Evolutionary conservation across 768 basidiomycete species (phyloP).

Genomic region (Leccinum barrowsii): DNA sequence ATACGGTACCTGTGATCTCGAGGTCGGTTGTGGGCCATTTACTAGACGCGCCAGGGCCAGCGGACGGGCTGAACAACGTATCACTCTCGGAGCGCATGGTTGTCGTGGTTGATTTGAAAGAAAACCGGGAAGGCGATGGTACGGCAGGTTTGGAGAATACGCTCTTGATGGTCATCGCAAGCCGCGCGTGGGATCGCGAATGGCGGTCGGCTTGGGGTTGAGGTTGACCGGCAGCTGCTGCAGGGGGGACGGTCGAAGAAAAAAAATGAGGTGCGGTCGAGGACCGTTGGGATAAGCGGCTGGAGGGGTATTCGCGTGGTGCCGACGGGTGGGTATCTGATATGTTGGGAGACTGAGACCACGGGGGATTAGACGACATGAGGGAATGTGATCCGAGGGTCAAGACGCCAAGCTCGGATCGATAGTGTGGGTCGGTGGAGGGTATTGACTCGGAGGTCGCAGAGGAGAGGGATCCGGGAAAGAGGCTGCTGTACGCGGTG

Average conservation of each 20-base stretch:
- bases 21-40: slow-evolving; percentile 18
- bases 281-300: slow-evolving; percentile 12
- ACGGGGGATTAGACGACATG: slow-evolving; percentile 14
- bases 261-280: slow-evolving; percentile 15
- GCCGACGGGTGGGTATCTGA: slow-evolving; percentile 15
- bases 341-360: slow-evolving; percentile 17
- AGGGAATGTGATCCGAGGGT: slow-evolving; percentile 10
- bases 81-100: slow-evolving; percentile 12
- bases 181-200: slow-evolving; percentile 13
- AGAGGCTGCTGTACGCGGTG: slow-evolving; percentile 17
- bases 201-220: slow-evolving; percentile 7
- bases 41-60: not conserved
- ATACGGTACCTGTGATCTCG: slow-evolving; percentile 13
- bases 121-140: slow-evolving; percentile 19
- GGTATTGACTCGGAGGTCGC: slow-evolving; percentile 24
- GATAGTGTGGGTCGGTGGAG: slow-evolving; percentile 7
- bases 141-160: slow-evolving; percentile 28
- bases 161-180: slow-evolving; percentile 31
- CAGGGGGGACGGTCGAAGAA: not conserved
- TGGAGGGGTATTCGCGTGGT: not conserved
- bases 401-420: slow-evolving; percentile 17
- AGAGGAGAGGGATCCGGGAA: slow-evolving; percentile 22
- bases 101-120: slow-evolving; percentile 13
- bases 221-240: not conserved
- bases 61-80: slow-evolving; percentile 9